phyloP scores from a whole-genome alignment of 2,329 filamentous ascomycete genomes.

The Phialophora verrucosa region DNA sequence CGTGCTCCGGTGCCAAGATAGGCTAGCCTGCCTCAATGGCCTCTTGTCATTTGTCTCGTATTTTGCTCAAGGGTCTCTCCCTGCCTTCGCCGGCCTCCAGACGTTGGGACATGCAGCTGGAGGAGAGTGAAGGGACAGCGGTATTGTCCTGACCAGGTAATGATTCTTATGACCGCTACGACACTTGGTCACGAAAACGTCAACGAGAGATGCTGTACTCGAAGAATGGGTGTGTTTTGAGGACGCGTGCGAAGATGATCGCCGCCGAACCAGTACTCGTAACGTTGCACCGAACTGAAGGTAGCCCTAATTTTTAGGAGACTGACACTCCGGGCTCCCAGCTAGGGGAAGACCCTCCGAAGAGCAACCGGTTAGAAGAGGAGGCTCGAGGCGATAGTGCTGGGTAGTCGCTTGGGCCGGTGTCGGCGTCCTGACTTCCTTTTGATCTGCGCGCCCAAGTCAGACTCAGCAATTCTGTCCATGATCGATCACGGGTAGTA shows the following conservation, averaged over 20 bases:
- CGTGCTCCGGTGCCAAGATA: slow-evolving; percentile 27
- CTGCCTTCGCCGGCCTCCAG: not conserved
- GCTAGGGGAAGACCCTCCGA: not conserved
- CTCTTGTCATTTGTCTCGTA: slow-evolving; percentile 1
- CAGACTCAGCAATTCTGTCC: not conserved
- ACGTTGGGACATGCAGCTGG: not conserved
- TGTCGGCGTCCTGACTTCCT: not conserved
- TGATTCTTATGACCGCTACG: not conserved
- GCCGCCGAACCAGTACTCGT: not conserved
- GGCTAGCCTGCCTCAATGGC: slow-evolving; percentile 18
- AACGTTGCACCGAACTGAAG: not conserved
- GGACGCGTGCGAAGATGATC: not conserved
- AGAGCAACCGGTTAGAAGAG: not conserved
- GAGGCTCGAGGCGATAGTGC: not conserved
- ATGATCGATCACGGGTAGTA: not conserved
- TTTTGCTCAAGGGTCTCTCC: not conserved
- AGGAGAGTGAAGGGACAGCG: not conserved
- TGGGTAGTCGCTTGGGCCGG: not conserved
- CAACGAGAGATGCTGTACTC: not conserved
- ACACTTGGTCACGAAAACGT: not conserved
- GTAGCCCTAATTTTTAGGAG: not conserved
- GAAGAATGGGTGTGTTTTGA: not conserved
- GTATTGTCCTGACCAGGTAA: not conserved
- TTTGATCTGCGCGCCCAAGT: slow-evolving; percentile 1
- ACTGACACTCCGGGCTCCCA: not conserved